These are phyloP conservation scores for Ascochyta clinopodiicola DNA, from an alignment of 2,329 filamentous ascomycete genomes.

Conservation along the genomic window DNA sequence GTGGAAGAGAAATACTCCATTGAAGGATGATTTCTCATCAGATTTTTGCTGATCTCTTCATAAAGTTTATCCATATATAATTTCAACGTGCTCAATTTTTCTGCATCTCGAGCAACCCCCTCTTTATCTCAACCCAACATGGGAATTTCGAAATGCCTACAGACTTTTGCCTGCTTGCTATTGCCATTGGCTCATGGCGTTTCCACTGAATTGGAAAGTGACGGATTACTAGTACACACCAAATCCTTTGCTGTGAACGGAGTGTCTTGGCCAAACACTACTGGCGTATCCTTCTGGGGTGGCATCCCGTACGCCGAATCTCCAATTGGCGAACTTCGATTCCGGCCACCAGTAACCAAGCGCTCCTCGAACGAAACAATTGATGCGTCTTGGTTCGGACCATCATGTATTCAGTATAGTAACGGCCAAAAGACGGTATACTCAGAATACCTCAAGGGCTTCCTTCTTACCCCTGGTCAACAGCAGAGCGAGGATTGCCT, in stretches of 20 bases:
- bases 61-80: no score
- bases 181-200: neutral
- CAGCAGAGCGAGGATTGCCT: constrained; percentile 35
- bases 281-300: constrained; percentile 30
- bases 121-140: no score
- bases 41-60: no score
- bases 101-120: no score
- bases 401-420: constrained; percentile 29
- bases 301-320: constrained; percentile 29
- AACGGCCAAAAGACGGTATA: constrained; percentile 29
- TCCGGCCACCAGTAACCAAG: constrained; percentile 26
- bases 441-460: constrained; percentile 29
- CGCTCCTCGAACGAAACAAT: constrained; percentile 18
- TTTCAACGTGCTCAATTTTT: no score
- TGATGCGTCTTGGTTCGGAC: constrained; percentile 28
- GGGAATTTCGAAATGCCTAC: no score
- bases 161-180: no score
- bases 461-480: constrained; percentile 27
- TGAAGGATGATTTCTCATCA: constrained; percentile 8
- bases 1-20: constrained; percentile 16
- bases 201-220: neutral
- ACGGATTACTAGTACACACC: constrained; percentile 25
- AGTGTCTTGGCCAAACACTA: constrained; percentile 24
- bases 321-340: constrained; percentile 21
- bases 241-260: constrained; percentile 26